A percentile compares a stretch with the other conserved stretches of the same genome.
Evolutionary conservation across 768 basidiomycete genomes (phyloP).

Genomic region (Lactarius sp.): DNA sequence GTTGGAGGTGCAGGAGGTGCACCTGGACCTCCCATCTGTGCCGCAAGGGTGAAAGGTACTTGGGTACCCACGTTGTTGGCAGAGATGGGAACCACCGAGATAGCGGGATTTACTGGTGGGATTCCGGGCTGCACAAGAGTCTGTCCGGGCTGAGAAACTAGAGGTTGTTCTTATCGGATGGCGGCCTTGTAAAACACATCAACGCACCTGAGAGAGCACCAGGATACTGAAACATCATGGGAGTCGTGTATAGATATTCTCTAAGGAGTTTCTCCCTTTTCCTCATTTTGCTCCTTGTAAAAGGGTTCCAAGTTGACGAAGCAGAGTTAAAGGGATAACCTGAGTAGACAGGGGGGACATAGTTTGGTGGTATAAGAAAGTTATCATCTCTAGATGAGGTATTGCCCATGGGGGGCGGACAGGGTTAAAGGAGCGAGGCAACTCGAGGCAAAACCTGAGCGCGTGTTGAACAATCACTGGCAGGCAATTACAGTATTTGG

Average conservation of each 20-base stretch:
- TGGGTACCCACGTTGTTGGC: not conserved
- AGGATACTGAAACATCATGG: constrained; percentile 23
- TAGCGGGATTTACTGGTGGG: constrained; percentile 10
- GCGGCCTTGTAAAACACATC: not conserved
- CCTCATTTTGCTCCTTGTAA: constrained; percentile 18
- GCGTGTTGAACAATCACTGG: no score
- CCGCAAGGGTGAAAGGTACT: not conserved
- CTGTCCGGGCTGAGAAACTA: constrained; percentile 20
- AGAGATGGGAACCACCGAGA: constrained; percentile 6
- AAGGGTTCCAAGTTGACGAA: constrained; percentile 19
- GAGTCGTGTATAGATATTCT: constrained; percentile 23
- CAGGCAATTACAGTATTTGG: no score
- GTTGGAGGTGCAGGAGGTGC: not conserved
- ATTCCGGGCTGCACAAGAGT: constrained; percentile 12
- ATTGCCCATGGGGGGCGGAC: constrained; percentile 19
- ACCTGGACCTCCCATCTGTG: not conserved
- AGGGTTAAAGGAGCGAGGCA: not conserved
- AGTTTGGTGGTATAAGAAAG: constrained; percentile 12
- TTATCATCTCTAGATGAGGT: constrained; percentile 14
- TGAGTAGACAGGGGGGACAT: constrained; percentile 14
- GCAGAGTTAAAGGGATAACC: constrained; percentile 3
- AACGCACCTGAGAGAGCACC: constrained; percentile 13
- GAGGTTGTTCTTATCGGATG: not conserved
- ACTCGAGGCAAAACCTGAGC: not conserved
- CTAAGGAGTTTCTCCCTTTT: constrained; percentile 19